A percentile compares a stretch with the other conserved stretches of the same genome.
Evolutionary conservation across 2,329 filamentous ascomycete species (phyloP).

Genomic region (Hymenoscyphus albidus): DNA sequence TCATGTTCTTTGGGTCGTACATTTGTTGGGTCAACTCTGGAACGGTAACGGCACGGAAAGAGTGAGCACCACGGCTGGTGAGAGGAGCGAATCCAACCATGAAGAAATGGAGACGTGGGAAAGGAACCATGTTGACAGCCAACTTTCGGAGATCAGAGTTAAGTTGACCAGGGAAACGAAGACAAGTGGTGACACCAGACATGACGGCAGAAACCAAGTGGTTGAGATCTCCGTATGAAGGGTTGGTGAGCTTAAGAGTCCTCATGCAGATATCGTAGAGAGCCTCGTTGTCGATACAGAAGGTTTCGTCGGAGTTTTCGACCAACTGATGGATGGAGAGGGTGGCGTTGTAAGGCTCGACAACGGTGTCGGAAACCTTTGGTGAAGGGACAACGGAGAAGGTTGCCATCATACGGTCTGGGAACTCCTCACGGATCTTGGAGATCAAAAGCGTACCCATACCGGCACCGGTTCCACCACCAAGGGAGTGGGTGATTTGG

Average conservation of each 20-base stretch:
- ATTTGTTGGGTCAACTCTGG: slow-evolving; percentile 99
- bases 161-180: slow-evolving; percentile 98
- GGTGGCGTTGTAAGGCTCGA: slow-evolving; percentile 99
- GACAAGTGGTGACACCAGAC: slow-evolving; percentile 97
- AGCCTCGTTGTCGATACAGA: slow-evolving; percentile 99
- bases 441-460: slow-evolving; percentile 99
- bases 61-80: slow-evolving; percentile 86
- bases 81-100: slow-evolving; percentile 99
- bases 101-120: slow-evolving; percentile 99
- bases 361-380: slow-evolving; percentile 99
- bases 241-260: slow-evolving; percentile 97
- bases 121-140: slow-evolving; percentile 99
- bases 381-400: slow-evolving; percentile 98
- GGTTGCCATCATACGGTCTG: slow-evolving; percentile 99
- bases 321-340: slow-evolving; percentile 98
- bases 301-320: slow-evolving; percentile 99
- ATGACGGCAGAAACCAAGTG: slow-evolving; percentile 99
- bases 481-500: slow-evolving; percentile 99
- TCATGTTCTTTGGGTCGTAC: slow-evolving; percentile 99
- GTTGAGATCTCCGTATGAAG: slow-evolving; percentile 98
- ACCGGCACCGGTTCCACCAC: slow-evolving; percentile 99
- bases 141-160: slow-evolving; percentile 99
- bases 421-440: slow-evolving; percentile 99
- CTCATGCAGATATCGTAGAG: slow-evolving; percentile 99
- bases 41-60: slow-evolving; percentile 96